Evolutionary conservation across 805 yeast species (phyloP), one percentile per base, ranked within the genome.

Genomic region (Teunomyces funiuensis): DNA sequence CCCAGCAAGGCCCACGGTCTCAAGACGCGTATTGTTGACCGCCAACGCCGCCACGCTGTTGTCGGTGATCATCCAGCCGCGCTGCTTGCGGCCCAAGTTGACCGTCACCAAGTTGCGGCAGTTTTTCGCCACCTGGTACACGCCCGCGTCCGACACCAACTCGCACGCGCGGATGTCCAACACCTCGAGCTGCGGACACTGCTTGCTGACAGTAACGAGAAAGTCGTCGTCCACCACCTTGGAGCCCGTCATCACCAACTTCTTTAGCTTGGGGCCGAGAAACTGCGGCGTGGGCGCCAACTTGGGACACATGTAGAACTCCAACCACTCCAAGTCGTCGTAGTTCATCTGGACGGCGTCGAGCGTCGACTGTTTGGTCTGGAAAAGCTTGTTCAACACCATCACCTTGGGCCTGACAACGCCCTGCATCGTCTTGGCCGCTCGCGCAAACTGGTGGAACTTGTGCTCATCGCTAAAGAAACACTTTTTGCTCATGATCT

Each of bases 111-210:
- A 69, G 14, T 72, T 60, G 1, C 62, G 71, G 60, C 96, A 88
- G 45, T 72, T 62, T 23, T 70, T 58, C 0, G 88, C 85, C 23
- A 90, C 61, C n/a, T 77, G 73, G 43, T 82, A 79, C 17, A 90
- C 64, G 0, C 96, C 91, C 17, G 77, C 65, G 66, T 90, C 97
- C 3, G 88, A 73, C 13, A 90, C 78, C 42, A 69, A 64, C 44
- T 85, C 89, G 63, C 97, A 88, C 0, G 96, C 96, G 31, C 97
- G 71, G 14, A 90, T 63, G 55, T 90, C 97, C 33, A 90, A 63
- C 22, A 74, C 71, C 49, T 74, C 76, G 43, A 90, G 69, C 28
- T 71, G 71, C 6, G 85, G 83, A 50, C 90, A 79, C 37, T 60
- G 53, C 25, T 66, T 63, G 3, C 85, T 71, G 6, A 88, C 73